A percentile compares a stretch with the other conserved stretches of the same genome.
Conservation (phyloP, 768 basidiomycete species). For the Grammothele lineata region DNA sequence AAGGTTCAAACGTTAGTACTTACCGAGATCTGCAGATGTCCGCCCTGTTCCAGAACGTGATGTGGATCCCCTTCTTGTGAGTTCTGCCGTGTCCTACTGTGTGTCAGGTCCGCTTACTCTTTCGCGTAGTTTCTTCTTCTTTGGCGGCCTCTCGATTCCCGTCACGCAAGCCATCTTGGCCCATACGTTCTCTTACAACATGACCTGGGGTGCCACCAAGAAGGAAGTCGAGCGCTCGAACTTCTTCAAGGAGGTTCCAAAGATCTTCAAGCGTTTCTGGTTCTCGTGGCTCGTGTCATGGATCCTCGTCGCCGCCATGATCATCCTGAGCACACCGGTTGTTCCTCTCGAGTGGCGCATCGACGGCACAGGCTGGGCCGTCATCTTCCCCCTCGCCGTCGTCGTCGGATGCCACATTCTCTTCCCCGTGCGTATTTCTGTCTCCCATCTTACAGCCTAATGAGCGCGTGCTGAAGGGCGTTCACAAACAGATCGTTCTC, state of each 20-base stretch:
- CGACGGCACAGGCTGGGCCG: conserved; percentile 59
- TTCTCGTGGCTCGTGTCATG: conserved; percentile 54
- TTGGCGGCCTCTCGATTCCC: conserved; percentile 71
- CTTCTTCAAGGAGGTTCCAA: conserved; percentile 88
- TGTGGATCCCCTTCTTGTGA: conserved; percentile 40
- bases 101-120: background rate
- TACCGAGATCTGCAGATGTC: conserved; percentile 12
- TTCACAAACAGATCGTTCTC: conserved; percentile 56
- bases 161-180: conserved; percentile 60
- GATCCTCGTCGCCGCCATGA: conserved; percentile 49
- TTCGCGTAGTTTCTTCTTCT: conserved; percentile 65
- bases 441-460: background rate
- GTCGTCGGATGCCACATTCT: conserved; percentile 64
- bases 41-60: conserved; percentile 28
- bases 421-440: conserved; percentile 59
- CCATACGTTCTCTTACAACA: conserved; percentile 73
- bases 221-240: conserved; percentile 88
- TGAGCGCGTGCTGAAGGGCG: background rate
- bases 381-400: conserved; percentile 69
- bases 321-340: conserved; percentile 46
- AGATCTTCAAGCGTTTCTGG: conserved; percentile 80
- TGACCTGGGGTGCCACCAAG: conserved; percentile 73
- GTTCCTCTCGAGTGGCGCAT: conserved; percentile 68
- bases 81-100: conserved; percentile 14
- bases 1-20: background rate